These are phyloP conservation scores for Cordyceps militaris DNA, from an alignment of 2,329 filamentous ascomycete species.

Conservation along the genomic window DNA sequence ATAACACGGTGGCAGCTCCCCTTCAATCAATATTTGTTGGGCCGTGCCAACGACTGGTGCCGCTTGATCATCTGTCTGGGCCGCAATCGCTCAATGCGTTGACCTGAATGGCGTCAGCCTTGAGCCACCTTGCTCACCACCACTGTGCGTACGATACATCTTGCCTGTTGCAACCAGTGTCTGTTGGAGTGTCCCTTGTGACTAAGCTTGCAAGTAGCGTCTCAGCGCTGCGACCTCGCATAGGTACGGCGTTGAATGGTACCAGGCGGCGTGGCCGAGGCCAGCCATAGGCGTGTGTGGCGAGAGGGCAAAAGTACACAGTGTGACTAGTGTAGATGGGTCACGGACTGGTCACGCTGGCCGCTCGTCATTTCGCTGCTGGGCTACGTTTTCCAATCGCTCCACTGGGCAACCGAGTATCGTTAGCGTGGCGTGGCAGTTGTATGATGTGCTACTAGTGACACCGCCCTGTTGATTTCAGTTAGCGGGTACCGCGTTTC, in stretches of 20 bases:
- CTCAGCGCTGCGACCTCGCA: neutral
- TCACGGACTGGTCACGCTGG: constrained; percentile 14
- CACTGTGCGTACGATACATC: constrained; percentile 4
- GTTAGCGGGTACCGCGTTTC: constrained; percentile 1
- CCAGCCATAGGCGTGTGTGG: neutral
- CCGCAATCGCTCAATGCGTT: constrained; percentile 5
- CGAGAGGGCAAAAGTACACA: neutral
- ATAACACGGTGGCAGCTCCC: constrained; percentile 2
- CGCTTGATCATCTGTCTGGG: constrained; percentile 1
- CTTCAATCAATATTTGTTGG: constrained; percentile 1
- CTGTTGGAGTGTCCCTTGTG: neutral
- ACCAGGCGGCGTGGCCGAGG: neutral
- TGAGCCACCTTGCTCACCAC: neutral
- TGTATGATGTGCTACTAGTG: neutral
- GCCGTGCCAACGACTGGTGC: neutral
- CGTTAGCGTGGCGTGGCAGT: neutral
- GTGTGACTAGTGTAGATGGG: neutral
- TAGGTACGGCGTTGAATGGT: neutral
- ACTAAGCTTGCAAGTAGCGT: neutral
- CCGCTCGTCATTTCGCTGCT: constrained; percentile 14
- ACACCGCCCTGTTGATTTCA: neutral
- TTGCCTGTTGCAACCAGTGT: neutral
- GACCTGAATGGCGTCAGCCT: constrained; percentile 8
- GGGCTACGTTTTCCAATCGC: neutral
- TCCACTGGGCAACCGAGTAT: constrained; percentile 1